These are phyloP conservation scores for Carex myosuroides DNA, from an alignment of 176 grass and related monocot genomes.

Conservation along the genomic window DNA sequence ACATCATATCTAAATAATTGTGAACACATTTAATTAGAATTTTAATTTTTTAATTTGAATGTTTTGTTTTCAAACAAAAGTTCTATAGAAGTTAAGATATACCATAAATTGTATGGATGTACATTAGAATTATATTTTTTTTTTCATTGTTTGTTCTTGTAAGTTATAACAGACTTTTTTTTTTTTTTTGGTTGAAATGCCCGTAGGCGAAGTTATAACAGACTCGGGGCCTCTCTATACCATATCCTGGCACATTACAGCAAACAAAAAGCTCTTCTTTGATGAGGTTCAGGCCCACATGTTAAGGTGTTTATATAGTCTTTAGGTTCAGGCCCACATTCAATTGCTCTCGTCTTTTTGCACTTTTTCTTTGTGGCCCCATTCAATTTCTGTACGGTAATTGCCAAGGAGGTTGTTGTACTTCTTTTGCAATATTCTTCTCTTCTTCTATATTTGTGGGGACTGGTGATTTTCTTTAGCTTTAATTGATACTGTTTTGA, in stretches of 20 bases:
- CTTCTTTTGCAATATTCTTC: slow-evolving; percentile 15
- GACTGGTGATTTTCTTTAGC: background rate
- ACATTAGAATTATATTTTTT: background rate
- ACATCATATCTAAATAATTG: too few species aligned
- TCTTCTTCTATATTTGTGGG: background rate
- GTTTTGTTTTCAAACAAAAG: too few species aligned
- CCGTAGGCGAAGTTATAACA: too few species aligned
- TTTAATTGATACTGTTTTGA: slow-evolving; percentile 1
- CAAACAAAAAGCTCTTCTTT: background rate
- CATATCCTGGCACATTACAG: background rate
- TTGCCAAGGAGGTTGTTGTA: slow-evolving; percentile 8
- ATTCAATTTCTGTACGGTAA: slow-evolving; percentile 2
- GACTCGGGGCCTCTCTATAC: background rate
- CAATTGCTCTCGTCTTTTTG: slow-evolving; percentile 2
- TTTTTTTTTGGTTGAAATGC: too few species aligned
- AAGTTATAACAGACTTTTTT: too few species aligned
- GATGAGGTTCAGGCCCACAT: slow-evolving; percentile 16
- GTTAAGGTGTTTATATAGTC: background rate
- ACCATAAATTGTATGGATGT: too few species aligned
- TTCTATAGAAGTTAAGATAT: too few species aligned
- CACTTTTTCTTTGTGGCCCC: background rate
- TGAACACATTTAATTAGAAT: too few species aligned
- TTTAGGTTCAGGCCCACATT: background rate
- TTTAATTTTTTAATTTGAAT: too few species aligned
- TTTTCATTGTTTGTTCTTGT: background rate